Evolutionary conservation across 257 asterid genomes (phyloP).

Genomic region (Coffea canephora): DNA sequence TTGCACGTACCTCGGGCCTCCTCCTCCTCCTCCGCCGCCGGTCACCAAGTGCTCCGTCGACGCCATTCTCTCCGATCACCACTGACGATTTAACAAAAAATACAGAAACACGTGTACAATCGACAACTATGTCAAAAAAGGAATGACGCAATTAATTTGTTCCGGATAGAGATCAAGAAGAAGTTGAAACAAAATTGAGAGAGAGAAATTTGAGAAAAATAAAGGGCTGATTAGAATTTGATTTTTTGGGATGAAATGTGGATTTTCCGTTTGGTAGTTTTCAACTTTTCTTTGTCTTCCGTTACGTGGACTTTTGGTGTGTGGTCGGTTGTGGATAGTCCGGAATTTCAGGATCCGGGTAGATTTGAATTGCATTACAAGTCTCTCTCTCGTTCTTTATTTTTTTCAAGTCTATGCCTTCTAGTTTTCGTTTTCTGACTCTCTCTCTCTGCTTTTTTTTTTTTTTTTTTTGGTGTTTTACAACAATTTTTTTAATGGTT

Average conservation of each 20-base stretch:
- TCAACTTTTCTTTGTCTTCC: background rate
- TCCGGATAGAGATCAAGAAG: background rate
- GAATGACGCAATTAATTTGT: background rate
- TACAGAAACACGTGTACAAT: no score
- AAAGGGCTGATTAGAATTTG: background rate
- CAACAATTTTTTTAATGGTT: no score
- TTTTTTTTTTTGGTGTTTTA: no score
- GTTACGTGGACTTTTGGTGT: background rate
- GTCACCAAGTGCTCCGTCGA: slow-evolving; percentile 67
- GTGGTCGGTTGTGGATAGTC: slow-evolving; percentile 15
- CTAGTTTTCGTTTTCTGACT: no score
- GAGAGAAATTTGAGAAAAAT: background rate
- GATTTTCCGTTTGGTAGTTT: background rate
- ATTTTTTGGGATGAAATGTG: background rate
- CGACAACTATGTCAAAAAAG: background rate
- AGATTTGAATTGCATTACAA: background rate
- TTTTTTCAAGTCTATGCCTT: no score
- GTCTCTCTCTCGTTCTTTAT: no score
- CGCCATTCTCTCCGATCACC: slow-evolving; percentile 41
- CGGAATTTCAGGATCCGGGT: slow-evolving; percentile 12
- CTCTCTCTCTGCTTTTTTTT: no score
- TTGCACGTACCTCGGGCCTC: slow-evolving; percentile 43
- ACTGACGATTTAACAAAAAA: background rate
- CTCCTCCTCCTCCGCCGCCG: slow-evolving; percentile 21
- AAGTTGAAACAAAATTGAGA: background rate